These are phyloP conservation scores for Phaeoacremonium minimum DNA, from an alignment of 2,329 filamentous ascomycete genomes.

Conservation along the genomic window DNA sequence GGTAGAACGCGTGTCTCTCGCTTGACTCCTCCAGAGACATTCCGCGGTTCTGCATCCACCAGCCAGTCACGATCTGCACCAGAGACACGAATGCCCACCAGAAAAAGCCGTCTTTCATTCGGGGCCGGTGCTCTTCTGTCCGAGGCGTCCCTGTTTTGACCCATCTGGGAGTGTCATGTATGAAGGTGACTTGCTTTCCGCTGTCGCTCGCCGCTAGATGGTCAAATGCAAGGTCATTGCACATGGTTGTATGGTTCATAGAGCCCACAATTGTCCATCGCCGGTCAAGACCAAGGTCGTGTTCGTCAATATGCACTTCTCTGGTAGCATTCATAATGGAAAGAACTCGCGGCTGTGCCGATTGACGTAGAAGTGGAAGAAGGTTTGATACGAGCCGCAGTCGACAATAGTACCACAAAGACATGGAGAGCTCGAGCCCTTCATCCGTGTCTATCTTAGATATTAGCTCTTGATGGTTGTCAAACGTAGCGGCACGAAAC, in stretches of 20 bases:
- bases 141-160: constrained; percentile 17
- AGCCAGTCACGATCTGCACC: constrained; percentile 6
- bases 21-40: neutral
- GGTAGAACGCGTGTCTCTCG: neutral
- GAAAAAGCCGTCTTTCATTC: neutral
- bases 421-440: constrained; percentile 19
- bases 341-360: constrained; percentile 21
- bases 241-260: constrained; percentile 19
- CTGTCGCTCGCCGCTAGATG: constrained; percentile 14
- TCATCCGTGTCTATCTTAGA: constrained; percentile 21
- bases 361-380: constrained; percentile 20
- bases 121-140: constrained; percentile 1
- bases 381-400: constrained; percentile 22
- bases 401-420: constrained; percentile 24
- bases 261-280: constrained; percentile 13
- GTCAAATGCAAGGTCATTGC: constrained; percentile 23
- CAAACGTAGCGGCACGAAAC: neutral
- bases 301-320: constrained; percentile 19
- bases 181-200: constrained; percentile 16
- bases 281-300: constrained; percentile 20
- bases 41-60: neutral
- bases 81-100: constrained; percentile 6
- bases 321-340: constrained; percentile 22
- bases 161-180: constrained; percentile 22
- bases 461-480: neutral